These are phyloP conservation scores for Zygotorulaspora florentina DNA, from an alignment of 805 yeast genomes.

Conservation along the genomic window DNA sequence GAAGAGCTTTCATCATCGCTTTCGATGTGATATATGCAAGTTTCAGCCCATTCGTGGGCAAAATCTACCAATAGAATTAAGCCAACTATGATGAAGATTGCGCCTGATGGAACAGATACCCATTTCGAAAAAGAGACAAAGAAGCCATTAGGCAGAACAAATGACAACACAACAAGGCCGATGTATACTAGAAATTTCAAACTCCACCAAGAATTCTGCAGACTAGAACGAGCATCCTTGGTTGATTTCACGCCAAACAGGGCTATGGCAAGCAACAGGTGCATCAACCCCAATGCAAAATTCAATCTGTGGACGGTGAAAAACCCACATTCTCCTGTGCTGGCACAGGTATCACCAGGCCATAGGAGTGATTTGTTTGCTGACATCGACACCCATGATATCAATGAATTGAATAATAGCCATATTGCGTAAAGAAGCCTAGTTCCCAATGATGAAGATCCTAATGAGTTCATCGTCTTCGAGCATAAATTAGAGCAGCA, in stretches of 20 bases:
- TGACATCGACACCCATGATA: conserved; percentile 85
- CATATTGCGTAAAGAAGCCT: conserved; percentile 81
- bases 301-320: conserved; percentile 91
- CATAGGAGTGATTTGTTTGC: conserved; percentile 72
- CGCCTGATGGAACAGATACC: conserved; percentile 78
- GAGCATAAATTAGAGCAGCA: conserved; percentile 68
- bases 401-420: conserved; percentile 67
- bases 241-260: conserved; percentile 75
- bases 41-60: conserved; percentile 99
- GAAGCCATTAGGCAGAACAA: conserved; percentile 80
- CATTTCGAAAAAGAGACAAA: conserved; percentile 89
- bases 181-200: conserved; percentile 62
- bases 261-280: conserved; percentile 61
- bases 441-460: conserved; percentile 75
- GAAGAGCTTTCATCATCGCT: conserved; percentile 56
- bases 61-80: conserved; percentile 87
- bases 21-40: conserved; percentile 86
- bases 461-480: conserved; percentile 46
- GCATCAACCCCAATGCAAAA: conserved; percentile 80
- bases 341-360: conserved; percentile 76
- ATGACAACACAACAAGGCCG: conserved; percentile 54
- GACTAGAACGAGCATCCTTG: conserved; percentile 66
- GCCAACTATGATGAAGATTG: conserved; percentile 84
- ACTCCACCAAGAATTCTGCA: conserved; percentile 94
- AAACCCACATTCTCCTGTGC: conserved; percentile 84